phyloP scores from a whole-genome alignment of 352 stramenopile species.

The Phytopythium boreale region DNA sequence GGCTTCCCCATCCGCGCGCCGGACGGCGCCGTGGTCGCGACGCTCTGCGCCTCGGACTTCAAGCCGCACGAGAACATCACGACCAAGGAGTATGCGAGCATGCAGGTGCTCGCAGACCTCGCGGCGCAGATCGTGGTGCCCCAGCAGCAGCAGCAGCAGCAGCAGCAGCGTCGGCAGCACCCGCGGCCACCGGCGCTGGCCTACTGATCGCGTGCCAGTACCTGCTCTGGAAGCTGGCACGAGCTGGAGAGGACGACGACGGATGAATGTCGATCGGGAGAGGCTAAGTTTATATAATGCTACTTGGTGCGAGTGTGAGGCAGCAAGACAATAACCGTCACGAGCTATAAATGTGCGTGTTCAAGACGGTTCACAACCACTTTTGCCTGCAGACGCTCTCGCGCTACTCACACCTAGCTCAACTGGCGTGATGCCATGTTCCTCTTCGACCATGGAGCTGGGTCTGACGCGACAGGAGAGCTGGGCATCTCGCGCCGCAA shows the following conservation, averaged over 20 bases:
- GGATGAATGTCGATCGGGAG: neutral
- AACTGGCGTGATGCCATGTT: neutral
- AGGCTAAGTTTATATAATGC: neutral
- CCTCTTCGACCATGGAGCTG: neutral
- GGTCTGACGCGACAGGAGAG: neutral
- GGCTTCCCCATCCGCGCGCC: constrained; percentile 51
- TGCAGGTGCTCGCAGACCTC: constrained; percentile 55
- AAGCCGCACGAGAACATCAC: constrained; percentile 46
- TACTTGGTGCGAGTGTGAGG: neutral
- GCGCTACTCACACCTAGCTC: neutral
- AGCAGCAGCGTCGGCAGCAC: constrained; percentile 1
- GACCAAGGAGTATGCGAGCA: constrained; percentile 64
- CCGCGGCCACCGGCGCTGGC: constrained; percentile 1
- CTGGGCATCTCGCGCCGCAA: neutral
- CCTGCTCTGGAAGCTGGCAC: no score
- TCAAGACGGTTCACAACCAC: neutral
- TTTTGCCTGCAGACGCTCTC: neutral
- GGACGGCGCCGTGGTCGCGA: constrained; percentile 44
- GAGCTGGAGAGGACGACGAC: no score
- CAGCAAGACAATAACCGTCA: neutral
- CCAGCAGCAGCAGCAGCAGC: neutral
- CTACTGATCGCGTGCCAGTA: constrained; percentile 1
- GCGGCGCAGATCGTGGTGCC: constrained; percentile 37
- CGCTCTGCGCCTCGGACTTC: constrained; percentile 44
- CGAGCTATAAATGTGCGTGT: neutral